Percentiles rank a stretch among this genome's conserved stretches.
phyloP scores from a whole-genome alignment of 371 early-diverging fungal genomes.

The Haplosporangium sp. region DNA sequence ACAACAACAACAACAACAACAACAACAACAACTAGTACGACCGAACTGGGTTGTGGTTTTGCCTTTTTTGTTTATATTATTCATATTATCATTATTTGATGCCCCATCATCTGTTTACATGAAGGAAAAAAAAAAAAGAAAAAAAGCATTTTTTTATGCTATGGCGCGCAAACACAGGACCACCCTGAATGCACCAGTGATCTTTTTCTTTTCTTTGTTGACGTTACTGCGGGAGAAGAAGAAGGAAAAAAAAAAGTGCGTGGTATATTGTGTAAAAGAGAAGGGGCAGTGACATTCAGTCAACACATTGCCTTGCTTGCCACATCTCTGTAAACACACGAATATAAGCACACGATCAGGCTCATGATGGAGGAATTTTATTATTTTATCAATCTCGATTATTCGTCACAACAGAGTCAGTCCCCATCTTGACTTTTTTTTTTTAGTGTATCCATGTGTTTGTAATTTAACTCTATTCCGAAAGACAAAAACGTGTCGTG shows the following conservation, averaged over 20 bases:
- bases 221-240: slow-evolving; percentile 3
- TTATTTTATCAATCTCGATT: slow-evolving; percentile 12
- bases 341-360: background rate
- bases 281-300: background rate
- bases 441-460: slow-evolving; percentile 14
- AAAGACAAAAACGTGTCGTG: background rate
- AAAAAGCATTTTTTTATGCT: too few species aligned
- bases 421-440: background rate
- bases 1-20: too few species aligned
- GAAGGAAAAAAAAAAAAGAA: background rate
- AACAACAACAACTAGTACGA: too few species aligned
- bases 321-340: background rate
- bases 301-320: background rate
- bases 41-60: background rate
- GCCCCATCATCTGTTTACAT: background rate
- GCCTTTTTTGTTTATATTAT: background rate
- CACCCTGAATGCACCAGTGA: slow-evolving; percentile 1
- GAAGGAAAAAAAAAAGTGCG: background rate
- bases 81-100: background rate
- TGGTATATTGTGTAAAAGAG: background rate
- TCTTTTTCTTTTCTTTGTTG: background rate
- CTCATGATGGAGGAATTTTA: background rate
- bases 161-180: slow-evolving; percentile 2
- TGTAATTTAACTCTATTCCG: background rate
- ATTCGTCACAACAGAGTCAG: slow-evolving; percentile 8